These are phyloP conservation scores for Rhodomyrtus tomentosa DNA, from an alignment of 345 rosid species.

Conservation along the genomic window DNA sequence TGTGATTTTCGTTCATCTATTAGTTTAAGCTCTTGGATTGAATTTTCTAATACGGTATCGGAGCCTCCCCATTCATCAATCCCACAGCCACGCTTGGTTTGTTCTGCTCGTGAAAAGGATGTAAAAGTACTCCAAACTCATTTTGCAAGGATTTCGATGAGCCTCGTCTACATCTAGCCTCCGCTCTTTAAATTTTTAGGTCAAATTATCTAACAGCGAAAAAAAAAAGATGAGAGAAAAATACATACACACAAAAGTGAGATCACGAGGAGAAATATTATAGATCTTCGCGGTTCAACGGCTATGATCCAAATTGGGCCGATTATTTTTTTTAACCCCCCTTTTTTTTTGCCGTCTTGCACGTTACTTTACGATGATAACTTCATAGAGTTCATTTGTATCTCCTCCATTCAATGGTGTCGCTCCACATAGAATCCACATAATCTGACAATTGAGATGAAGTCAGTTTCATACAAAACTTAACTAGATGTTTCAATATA, in stretches of 20 bases:
- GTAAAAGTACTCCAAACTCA: background rate
- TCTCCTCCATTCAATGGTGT: no score
- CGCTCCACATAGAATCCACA: no score
- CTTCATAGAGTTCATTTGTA: background rate
- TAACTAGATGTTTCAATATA: background rate
- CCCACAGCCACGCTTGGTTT: background rate
- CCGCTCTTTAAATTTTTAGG: background rate
- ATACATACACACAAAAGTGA: background rate
- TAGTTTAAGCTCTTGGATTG: background rate
- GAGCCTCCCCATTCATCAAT: background rate
- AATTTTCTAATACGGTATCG: background rate
- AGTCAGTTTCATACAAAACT: background rate
- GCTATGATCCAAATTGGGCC: background rate
- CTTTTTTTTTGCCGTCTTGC: no score
- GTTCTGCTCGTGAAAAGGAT: background rate
- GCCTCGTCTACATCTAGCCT: background rate
- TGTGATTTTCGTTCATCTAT: background rate
- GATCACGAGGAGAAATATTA: background rate
- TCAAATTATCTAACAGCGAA: background rate
- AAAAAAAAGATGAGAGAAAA: background rate
- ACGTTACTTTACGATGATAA: background rate
- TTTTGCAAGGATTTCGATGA: background rate
- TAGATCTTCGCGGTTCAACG: background rate
- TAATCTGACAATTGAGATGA: no score
- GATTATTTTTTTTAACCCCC: no score